phyloP scores from a whole-genome alignment of 2,329 filamentous ascomycete genomes.

The Cladophialophora chaetospira region DNA sequence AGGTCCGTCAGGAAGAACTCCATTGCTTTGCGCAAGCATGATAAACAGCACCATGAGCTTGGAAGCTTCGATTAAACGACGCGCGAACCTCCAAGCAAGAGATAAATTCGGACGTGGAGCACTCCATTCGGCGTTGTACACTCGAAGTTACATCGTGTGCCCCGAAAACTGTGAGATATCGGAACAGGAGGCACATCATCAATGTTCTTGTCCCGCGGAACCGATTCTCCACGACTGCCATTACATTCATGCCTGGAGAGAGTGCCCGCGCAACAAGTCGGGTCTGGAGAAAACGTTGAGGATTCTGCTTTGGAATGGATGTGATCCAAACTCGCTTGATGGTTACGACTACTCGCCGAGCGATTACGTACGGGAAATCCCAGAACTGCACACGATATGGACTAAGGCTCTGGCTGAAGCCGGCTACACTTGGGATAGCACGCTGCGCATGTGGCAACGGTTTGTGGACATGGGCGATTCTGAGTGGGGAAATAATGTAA shows the following conservation, averaged over 20 bases:
- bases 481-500: no score
- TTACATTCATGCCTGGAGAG: background rate
- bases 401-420: no score
- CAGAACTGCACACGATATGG: background rate
- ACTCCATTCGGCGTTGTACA: background rate
- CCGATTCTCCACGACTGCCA: background rate
- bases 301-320: background rate
- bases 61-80: background rate
- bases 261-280: background rate
- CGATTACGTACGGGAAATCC: background rate
- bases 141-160: background rate
- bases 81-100: background rate
- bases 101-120: background rate
- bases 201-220: background rate
- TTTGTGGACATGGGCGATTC: no score
- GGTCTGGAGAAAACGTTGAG: background rate
- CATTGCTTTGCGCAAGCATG: background rate
- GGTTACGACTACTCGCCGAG: background rate
- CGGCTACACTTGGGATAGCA: no score
- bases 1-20: background rate
- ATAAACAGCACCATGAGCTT: background rate
- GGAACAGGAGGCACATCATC: background rate
- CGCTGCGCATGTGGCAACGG: no score
- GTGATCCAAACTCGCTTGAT: background rate
- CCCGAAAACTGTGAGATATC: background rate